Evolutionary conservation across 2,329 filamentous ascomycete species (phyloP).

Genomic region (Aureobasidium melanogenum): DNA sequence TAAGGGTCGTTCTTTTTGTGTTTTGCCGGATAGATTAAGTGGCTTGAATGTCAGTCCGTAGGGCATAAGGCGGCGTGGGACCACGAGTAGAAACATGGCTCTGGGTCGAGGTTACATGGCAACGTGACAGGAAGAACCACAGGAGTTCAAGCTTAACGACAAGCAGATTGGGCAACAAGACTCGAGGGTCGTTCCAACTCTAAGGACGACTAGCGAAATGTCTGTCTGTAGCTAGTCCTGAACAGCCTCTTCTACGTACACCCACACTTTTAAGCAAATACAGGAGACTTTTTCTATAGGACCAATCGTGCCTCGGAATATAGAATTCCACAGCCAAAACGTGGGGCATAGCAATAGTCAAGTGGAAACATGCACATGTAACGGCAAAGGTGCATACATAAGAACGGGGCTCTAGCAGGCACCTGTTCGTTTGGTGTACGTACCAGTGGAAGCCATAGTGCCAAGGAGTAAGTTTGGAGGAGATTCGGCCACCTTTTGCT

Average conservation of each 20-base stretch:
- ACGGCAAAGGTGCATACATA: conserved; percentile 3
- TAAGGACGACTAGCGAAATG: background rate
- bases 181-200: background rate
- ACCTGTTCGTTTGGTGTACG: background rate
- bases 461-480: background rate
- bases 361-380: background rate
- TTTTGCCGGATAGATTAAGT: conserved; percentile 9
- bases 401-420: background rate
- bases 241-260: background rate
- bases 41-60: conserved; percentile 6
- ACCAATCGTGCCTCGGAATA: background rate
- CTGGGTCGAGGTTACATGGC: conserved; percentile 4
- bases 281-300: background rate
- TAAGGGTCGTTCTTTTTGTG: background rate
- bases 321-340: background rate
- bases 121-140: background rate
- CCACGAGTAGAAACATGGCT: background rate
- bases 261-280: background rate
- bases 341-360: conserved; percentile 1
- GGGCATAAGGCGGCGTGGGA: background rate
- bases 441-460: background rate
- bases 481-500: background rate
- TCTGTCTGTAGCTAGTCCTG: background rate
- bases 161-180: background rate
- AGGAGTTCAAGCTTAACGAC: background rate